Percentiles rank a stretch among this genome's conserved stretches.
phyloP scores from a whole-genome alignment of 106 monocot species.

The Dendrobium chrysotoxum region DNA sequence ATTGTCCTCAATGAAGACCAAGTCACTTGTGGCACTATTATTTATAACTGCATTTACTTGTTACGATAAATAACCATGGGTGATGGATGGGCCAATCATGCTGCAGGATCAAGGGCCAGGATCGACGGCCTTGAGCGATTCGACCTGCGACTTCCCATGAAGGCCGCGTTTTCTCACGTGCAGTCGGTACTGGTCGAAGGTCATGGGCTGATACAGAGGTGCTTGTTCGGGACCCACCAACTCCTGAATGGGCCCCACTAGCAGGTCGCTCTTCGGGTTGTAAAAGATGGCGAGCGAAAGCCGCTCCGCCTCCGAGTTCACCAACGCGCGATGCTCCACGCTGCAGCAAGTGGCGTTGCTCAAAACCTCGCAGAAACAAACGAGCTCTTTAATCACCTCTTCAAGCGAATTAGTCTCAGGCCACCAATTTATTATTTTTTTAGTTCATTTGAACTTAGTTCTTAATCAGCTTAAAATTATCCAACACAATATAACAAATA shows the following conservation, averaged over 20 bases:
- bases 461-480: no score
- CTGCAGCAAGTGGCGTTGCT: slow-evolving; percentile 19
- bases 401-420: no score
- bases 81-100: not conserved
- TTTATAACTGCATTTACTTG: no score
- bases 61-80: not conserved
- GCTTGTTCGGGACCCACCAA: slow-evolving; percentile 5
- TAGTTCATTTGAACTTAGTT: no score
- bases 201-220: slow-evolving; percentile 11
- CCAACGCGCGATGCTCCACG: slow-evolving; percentile 21
- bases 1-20: no score
- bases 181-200: slow-evolving; percentile 13
- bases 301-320: slow-evolving; percentile 9
- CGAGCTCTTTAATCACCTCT: no score
- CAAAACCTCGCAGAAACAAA: slow-evolving; percentile 7
- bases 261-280: slow-evolving; percentile 20
- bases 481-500: no score
- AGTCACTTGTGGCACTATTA: no score
- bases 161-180: slow-evolving; percentile 14
- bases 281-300: slow-evolving; percentile 18
- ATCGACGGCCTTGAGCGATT: not conserved
- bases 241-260: not conserved
- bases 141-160: slow-evolving; percentile 15
- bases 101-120: not conserved
- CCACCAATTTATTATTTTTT: no score